phyloP scores from a whole-genome alignment of 495 filamentous ascomycete species.

The Rusavskia elegans region DNA sequence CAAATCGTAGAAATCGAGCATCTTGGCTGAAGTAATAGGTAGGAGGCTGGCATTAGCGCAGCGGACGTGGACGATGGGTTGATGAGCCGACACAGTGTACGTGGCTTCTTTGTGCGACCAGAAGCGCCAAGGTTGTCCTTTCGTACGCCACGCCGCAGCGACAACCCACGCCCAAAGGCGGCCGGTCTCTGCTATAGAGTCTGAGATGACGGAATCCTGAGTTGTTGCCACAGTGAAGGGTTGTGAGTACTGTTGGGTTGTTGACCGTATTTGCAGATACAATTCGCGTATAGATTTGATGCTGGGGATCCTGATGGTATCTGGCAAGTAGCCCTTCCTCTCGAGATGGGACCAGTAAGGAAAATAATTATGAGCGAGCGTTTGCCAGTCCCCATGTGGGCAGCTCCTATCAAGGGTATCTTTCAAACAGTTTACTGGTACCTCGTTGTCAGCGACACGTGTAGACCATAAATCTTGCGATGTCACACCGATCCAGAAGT shows the following conservation, averaged over 20 bases:
- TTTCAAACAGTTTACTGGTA: too few relatives aligned
- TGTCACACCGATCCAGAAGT: constrained; percentile 10
- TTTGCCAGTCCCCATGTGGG: too few relatives aligned
- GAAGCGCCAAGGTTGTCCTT: background rate
- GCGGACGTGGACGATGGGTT: background rate
- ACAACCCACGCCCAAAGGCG: background rate
- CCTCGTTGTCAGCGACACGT: too few relatives aligned
- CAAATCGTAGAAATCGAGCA: too few relatives aligned
- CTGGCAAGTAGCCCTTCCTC: too few relatives aligned
- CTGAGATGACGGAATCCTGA: background rate
- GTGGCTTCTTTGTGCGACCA: background rate
- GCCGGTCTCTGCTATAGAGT: background rate
- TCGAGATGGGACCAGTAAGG: too few relatives aligned
- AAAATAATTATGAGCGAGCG: too few relatives aligned
- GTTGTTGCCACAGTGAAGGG: background rate
- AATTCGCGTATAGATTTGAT: too few relatives aligned
- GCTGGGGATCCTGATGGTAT: too few relatives aligned
- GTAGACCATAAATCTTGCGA: background rate
- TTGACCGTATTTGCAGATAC: background rate
- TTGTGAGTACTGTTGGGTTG: constrained; percentile 1
- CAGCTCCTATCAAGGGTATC: too few relatives aligned
- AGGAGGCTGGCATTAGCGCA: background rate
- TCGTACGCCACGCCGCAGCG: background rate
- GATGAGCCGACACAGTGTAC: background rate
- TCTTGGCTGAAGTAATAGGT: too few relatives aligned